phyloP scores from a whole-genome alignment of 106 monocot genomes.

The Alisma plantagoaquatica region DNA sequence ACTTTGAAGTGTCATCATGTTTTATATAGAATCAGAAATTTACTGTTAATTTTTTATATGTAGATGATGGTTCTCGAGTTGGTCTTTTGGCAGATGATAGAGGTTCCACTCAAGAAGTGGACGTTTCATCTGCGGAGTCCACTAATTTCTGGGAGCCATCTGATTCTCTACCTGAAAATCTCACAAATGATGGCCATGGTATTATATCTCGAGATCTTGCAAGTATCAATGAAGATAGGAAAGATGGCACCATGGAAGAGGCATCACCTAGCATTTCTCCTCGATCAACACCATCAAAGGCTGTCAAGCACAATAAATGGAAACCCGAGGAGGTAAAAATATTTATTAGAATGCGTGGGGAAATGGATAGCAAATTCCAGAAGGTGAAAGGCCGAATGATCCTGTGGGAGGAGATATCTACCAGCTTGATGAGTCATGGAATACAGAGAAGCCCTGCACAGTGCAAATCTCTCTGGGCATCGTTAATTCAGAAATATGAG shows the following conservation, averaged over 20 bases:
- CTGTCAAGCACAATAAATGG: conserved; percentile 68
- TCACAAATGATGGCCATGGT: conserved; percentile 18
- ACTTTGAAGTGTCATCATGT: no score
- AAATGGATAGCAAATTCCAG: conserved; percentile 64
- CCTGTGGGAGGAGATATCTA: conserved; percentile 94
- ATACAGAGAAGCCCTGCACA: conserved; percentile 64
- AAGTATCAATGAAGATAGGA: conserved; percentile 5
- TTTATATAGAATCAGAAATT: background rate
- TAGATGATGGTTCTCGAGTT: conserved; percentile 27
- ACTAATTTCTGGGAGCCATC: conserved; percentile 24
- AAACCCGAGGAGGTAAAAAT: conserved; percentile 85
- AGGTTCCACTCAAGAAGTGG: conserved; percentile 6
- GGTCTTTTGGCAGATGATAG: conserved; percentile 14
- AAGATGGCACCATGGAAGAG: conserved; percentile 6
- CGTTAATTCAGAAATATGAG: conserved; percentile 95
- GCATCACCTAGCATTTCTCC: conserved; percentile 1
- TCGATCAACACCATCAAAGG: conserved; percentile 9
- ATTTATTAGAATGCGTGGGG: conserved; percentile 65
- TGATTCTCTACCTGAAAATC: conserved; percentile 20
- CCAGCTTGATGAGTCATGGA: conserved; percentile 37
- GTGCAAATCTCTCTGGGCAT: conserved; percentile 98
- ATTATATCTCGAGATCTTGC: conserved; percentile 1
- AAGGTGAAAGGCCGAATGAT: conserved; percentile 74
- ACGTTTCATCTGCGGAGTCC: conserved; percentile 16
- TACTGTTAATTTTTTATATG: conserved; percentile 2